A percentile compares a stretch with the other conserved stretches of the same genome.
These are phyloP conservation scores for Calonectria multiphialidica DNA, from an alignment of 2,329 filamentous ascomycete genomes.

Conservation along the genomic window DNA sequence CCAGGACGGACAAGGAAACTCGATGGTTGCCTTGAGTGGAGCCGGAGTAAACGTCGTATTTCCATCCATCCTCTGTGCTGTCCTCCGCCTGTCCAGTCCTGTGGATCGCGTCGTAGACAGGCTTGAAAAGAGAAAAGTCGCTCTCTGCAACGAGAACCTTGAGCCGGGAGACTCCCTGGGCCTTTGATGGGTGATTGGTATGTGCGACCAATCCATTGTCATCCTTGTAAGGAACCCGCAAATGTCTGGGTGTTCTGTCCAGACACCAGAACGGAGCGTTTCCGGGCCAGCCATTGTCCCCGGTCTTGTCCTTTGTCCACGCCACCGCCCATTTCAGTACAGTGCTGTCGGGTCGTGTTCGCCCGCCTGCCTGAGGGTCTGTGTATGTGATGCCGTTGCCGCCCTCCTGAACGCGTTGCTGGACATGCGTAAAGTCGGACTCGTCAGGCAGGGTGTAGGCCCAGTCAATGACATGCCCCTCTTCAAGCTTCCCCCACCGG, in stretches of 20 bases:
- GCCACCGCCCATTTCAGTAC: slow-evolving; percentile 72
- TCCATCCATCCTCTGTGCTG: slow-evolving; percentile 23
- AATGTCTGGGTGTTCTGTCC: slow-evolving; percentile 68
- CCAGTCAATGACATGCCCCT: slow-evolving; percentile 70
- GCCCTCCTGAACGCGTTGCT: slow-evolving; percentile 48
- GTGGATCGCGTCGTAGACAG: slow-evolving; percentile 47
- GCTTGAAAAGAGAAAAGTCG: slow-evolving; percentile 30
- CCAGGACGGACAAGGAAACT: slow-evolving; percentile 25
- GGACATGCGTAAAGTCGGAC: slow-evolving; percentile 52
- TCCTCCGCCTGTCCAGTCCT: neutral
- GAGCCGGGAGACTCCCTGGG: slow-evolving; percentile 62
- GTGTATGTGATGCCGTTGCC: slow-evolving; percentile 57
- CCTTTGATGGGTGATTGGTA: slow-evolving; percentile 63
- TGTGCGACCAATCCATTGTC: slow-evolving; percentile 29
- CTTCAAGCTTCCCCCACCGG: slow-evolving; percentile 67
- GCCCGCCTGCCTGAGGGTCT: slow-evolving; percentile 63
- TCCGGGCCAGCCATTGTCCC: slow-evolving; percentile 54
- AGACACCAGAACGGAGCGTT: slow-evolving; percentile 75
- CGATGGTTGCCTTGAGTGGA: slow-evolving; percentile 28
- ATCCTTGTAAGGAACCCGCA: slow-evolving; percentile 63
- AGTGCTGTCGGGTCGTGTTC: slow-evolving; percentile 66
- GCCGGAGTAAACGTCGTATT: slow-evolving; percentile 33
- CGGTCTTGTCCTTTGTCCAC: slow-evolving; percentile 47
- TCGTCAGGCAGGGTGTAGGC: slow-evolving; percentile 62
- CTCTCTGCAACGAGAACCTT: slow-evolving; percentile 49